Percentiles rank a stretch among this genome's conserved stretches.
phyloP scores from a whole-genome alignment of 2,329 filamentous ascomycete species.

The Aspergillus aculeatus region DNA sequence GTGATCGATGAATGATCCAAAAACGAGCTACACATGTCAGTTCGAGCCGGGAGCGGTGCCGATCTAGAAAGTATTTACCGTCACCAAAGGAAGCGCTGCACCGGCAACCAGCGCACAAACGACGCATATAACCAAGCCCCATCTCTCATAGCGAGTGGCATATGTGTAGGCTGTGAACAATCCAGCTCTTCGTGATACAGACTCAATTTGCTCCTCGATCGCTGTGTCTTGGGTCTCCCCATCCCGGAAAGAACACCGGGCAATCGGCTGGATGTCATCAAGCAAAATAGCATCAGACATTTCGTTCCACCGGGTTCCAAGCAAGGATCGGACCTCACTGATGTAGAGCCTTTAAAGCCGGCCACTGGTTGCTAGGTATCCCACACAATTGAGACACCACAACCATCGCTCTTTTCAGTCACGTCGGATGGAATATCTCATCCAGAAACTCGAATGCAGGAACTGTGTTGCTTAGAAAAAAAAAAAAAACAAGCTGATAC shows the following conservation, averaged over 20 bases:
- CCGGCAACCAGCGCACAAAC: slow-evolving; percentile 8
- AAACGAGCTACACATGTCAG: background rate
- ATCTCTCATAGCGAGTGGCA: background rate
- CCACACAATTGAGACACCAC: too few relatives aligned
- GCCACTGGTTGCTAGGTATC: too few relatives aligned
- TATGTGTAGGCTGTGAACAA: slow-evolving; percentile 4
- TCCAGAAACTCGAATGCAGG: too few relatives aligned
- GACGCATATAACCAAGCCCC: background rate
- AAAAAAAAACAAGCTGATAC: too few relatives aligned
- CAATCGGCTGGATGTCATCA: background rate
- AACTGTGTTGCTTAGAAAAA: too few relatives aligned
- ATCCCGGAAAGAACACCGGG: background rate
- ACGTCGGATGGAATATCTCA: too few relatives aligned
- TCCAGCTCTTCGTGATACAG: background rate
- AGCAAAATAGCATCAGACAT: slow-evolving; percentile 1
- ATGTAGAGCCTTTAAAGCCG: too few relatives aligned
- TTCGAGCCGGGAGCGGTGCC: too few relatives aligned
- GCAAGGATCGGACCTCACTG: too few relatives aligned
- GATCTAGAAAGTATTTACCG: background rate
- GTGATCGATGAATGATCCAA: background rate
- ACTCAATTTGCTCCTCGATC: background rate
- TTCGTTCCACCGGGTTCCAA: too few relatives aligned
- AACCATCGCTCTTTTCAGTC: too few relatives aligned
- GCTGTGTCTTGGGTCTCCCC: too few relatives aligned
- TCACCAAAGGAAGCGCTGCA: slow-evolving; percentile 10